A percentile compares a stretch with the other conserved stretches of the same genome.
Conservation (phyloP, 2,329 filamentous ascomycete genomes). For the Ophiostoma australiae region DNA sequence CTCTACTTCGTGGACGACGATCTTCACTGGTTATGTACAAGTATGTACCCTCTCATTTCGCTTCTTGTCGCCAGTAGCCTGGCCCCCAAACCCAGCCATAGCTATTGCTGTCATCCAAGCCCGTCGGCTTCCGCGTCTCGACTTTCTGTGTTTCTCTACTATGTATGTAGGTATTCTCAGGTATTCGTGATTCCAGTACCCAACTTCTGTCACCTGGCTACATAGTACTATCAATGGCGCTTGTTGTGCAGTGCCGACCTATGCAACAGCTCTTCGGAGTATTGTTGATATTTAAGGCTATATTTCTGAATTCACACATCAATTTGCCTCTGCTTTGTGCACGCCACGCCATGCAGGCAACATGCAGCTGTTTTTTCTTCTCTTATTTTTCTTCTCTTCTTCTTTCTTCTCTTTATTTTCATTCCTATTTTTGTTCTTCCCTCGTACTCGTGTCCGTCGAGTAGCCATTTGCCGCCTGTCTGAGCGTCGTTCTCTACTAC, state of each 20-base stretch:
- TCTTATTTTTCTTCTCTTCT: background rate
- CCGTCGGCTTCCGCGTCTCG: background rate
- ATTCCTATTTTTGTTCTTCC: background rate
- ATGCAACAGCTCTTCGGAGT: background rate
- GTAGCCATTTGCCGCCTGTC: background rate
- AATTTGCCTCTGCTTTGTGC: background rate
- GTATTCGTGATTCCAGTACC: background rate
- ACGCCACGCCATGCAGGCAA: background rate
- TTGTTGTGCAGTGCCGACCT: background rate
- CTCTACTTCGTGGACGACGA: background rate
- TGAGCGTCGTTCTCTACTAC: background rate
- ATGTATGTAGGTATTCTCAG: background rate
- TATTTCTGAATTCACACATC: background rate
- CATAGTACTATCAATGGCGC: no score
- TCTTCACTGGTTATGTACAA: background rate
- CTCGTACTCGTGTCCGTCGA: background rate
- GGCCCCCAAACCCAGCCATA: conserved; percentile 1
- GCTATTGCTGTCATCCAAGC: background rate
- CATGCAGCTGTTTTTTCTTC: background rate
- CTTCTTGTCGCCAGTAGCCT: background rate
- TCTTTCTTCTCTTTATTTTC: background rate
- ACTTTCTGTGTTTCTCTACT: no score
- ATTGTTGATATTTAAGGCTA: background rate
- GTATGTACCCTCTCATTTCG: background rate
- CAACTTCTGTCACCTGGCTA: background rate